Conservation (phyloP, 306 rosid species). For the Citrullus colocynthis region DNA sequence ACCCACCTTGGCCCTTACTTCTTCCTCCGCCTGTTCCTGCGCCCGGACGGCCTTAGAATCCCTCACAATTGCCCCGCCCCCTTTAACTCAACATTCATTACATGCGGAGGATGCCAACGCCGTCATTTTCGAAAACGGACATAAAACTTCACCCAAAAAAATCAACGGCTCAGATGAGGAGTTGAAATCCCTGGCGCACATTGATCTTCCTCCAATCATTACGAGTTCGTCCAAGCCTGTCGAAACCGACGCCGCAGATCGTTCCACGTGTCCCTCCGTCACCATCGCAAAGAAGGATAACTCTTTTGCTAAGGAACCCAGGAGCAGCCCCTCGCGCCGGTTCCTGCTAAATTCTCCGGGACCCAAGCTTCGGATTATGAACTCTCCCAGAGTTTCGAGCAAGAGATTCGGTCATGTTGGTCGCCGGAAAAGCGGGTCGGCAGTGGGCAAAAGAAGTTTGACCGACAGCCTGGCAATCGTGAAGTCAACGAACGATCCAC, state of each 20-base stretch:
- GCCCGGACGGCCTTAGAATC: neutral
- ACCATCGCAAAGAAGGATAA: conserved; percentile 1
- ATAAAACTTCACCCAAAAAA: conserved; percentile 25
- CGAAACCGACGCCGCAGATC: neutral
- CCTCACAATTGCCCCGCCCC: neutral
- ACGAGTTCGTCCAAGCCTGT: conserved; percentile 29
- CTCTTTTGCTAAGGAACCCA: conserved; percentile 11
- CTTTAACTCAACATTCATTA: neutral
- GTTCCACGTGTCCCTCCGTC: neutral
- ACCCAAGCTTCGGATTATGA: conserved; percentile 32
- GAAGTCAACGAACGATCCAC: conserved; percentile 69
- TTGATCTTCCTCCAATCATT: conserved; percentile 57
- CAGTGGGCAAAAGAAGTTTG: conserved; percentile 26
- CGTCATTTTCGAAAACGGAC: conserved; percentile 13
- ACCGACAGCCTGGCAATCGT: conserved; percentile 65
- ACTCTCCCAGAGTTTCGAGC: conserved; percentile 45
- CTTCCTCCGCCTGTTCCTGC: conserved; percentile 34
- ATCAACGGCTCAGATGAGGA: conserved; percentile 24
- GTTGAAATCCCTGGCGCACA: conserved; percentile 28
- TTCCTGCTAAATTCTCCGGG: conserved; percentile 43
- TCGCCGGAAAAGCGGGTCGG: conserved; percentile 28
- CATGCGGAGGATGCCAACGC: neutral
- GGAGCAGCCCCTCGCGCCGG: conserved; percentile 24
- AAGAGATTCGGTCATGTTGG: conserved; percentile 15
- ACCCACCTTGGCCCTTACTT: conserved; percentile 12